Percentiles rank a stretch among this genome's conserved stretches.
Conservation (phyloP, 768 basidiomycete species). For the Cystofilobasidium capitatum region DNA sequence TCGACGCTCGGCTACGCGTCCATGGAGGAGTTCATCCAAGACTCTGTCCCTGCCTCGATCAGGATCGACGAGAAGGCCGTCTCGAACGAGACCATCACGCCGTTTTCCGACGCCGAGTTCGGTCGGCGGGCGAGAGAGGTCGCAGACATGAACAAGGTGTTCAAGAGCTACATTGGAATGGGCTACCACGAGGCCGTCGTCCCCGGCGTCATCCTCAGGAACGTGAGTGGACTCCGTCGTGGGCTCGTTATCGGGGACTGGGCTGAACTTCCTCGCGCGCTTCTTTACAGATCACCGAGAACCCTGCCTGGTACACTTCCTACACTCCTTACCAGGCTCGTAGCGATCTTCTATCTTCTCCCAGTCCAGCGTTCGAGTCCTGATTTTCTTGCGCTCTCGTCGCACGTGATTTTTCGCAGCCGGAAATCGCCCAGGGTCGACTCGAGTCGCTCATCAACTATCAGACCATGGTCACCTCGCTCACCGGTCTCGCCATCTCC, state of each 20-base stretch:
- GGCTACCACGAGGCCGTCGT: conserved; percentile 92
- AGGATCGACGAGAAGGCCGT: conserved; percentile 53
- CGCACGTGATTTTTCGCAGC: conserved; percentile 45
- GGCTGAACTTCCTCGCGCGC: conserved; percentile 51
- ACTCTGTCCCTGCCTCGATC: conserved; percentile 71
- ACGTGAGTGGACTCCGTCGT: conserved; percentile 40
- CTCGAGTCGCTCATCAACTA: conserved; percentile 93
- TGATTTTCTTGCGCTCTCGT: conserved; percentile 81
- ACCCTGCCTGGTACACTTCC: conserved; percentile 89
- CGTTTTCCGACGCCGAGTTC: conserved; percentile 79
- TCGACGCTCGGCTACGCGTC: conserved; percentile 67
- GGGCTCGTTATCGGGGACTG: not conserved
- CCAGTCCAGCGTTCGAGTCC: too few relatives aligned
- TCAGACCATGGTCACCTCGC: conserved; percentile 89
- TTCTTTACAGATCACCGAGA: conserved; percentile 49
- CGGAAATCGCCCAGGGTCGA: conserved; percentile 97
- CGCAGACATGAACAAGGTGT: conserved; percentile 66
- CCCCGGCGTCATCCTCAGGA: conserved; percentile 88
- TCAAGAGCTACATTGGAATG: conserved; percentile 95
- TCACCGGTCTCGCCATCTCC: conserved; percentile 89
- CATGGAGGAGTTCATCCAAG: conserved; percentile 78
- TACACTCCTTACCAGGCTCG: conserved; percentile 31
- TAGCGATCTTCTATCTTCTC: not conserved
- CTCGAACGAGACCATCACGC: conserved; percentile 58
- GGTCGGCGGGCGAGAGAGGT: conserved; percentile 62